These are phyloP conservation scores for Nannizziopsis barbatae DNA, from an alignment of 2,329 filamentous ascomycete genomes.

Conservation along the genomic window DNA sequence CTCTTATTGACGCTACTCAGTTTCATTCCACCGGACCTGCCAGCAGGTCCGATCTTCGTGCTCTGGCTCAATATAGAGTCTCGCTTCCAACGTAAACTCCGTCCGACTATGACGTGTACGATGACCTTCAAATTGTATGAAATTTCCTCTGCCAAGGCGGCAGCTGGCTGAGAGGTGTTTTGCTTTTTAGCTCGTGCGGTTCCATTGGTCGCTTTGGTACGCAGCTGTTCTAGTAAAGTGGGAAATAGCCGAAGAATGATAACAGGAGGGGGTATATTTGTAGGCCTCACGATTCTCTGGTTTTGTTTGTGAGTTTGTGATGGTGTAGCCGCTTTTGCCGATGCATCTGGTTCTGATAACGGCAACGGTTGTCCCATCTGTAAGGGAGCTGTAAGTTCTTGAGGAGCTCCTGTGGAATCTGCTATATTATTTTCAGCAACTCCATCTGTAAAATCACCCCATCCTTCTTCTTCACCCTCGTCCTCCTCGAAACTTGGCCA, in stretches of 20 bases:
- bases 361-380: not conserved
- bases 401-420: not conserved
- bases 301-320: not conserved
- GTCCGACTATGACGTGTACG: conserved; percentile 71
- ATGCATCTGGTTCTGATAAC: not conserved
- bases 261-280: conserved; percentile 80
- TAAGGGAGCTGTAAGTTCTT: not conserved
- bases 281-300: conserved; percentile 46
- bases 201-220: conserved; percentile 51
- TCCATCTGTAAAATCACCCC: conserved; percentile 44
- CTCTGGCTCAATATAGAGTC: conserved; percentile 74
- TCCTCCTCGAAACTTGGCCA: conserved; percentile 27
- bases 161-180: conserved; percentile 26
- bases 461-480: conserved; percentile 34
- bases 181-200: conserved; percentile 46
- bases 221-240: conserved; percentile 55
- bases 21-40: conserved; percentile 76
- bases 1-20: conserved; percentile 73
- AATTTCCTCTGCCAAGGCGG: conserved; percentile 20
- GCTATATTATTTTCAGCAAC: not conserved
- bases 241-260: conserved; percentile 69
- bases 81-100: conserved; percentile 80
- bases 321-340: not conserved
- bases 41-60: conserved; percentile 72
- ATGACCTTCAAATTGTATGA: conserved; percentile 43